A percentile compares a stretch with the other conserved stretches of the same genome.
Evolutionary conservation across 169 alveolate species (phyloP).

Genomic region (Besnoitia besnoiti): DNA sequence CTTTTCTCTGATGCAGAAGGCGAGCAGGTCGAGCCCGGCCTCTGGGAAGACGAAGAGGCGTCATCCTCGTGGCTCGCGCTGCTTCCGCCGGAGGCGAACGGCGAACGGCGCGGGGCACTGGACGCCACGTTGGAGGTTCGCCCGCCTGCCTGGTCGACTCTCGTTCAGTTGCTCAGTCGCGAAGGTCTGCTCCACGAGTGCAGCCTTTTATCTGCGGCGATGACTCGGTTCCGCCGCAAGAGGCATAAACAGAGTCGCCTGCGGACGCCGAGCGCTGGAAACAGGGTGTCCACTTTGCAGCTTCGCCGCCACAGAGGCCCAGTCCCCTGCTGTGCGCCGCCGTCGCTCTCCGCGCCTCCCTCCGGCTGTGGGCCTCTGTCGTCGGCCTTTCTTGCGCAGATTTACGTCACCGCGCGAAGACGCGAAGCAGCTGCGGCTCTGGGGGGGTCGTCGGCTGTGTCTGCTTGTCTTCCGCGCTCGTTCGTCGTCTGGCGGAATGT

Average conservation of each 20-base stretch:
- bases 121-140: neutral
- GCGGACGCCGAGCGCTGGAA: too few relatives aligned
- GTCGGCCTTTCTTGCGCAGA: neutral
- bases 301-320: neutral
- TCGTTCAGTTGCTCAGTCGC: neutral
- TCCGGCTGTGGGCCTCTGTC: neutral
- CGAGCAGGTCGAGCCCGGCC: neutral
- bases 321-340: neutral
- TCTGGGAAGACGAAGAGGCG: neutral
- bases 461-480: neutral
- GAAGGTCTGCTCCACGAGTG: neutral
- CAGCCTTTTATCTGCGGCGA: neutral
- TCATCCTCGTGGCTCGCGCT: neutral
- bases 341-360: neutral
- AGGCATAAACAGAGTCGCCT: too few relatives aligned
- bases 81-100: too few relatives aligned
- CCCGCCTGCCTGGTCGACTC: neutral
- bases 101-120: too few relatives aligned
- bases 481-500: constrained; percentile 7
- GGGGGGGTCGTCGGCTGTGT: too few relatives aligned
- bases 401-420: neutral
- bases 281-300: too few relatives aligned
- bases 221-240: neutral
- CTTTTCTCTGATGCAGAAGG: neutral
- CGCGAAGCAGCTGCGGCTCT: neutral